These are phyloP conservation scores for Debaryomyces tyrocola DNA, from an alignment of 805 yeast species.

Conservation along the genomic window DNA sequence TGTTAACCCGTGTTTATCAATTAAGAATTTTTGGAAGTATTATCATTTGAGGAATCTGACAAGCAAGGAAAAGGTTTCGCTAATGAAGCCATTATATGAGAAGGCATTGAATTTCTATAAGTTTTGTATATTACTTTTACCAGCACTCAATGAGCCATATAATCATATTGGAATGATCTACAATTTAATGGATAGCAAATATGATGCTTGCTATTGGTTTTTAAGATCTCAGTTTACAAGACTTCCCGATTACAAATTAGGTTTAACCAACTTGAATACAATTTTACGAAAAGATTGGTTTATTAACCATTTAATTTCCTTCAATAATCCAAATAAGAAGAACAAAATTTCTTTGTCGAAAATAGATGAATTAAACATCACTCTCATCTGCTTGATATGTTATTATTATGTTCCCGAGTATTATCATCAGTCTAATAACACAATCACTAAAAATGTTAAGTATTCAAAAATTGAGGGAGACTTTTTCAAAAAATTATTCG, in stretches of 20 bases:
- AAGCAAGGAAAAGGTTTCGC: slow-evolving; percentile 33
- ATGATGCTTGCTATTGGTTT: slow-evolving; percentile 51
- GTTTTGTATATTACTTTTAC: slow-evolving; percentile 55
- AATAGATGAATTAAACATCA: slow-evolving; percentile 15
- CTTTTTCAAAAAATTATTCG: slow-evolving; percentile 19
- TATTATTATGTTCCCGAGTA: slow-evolving; percentile 43
- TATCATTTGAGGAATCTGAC: slow-evolving; percentile 25
- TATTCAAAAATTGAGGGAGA: slow-evolving; percentile 22
- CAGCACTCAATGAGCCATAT: slow-evolving; percentile 68
- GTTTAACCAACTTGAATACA: slow-evolving; percentile 45
- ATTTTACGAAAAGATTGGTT: slow-evolving; percentile 37
- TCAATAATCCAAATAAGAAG: slow-evolving; percentile 10
- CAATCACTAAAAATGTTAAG: slow-evolving; percentile 19
- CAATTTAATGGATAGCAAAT: slow-evolving; percentile 44
- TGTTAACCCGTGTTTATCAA: slow-evolving; percentile 33
- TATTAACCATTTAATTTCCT: slow-evolving; percentile 16
- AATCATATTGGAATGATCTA: slow-evolving; percentile 55
- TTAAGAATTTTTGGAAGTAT: slow-evolving; percentile 26
- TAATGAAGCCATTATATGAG: slow-evolving; percentile 24
- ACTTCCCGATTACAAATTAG: slow-evolving; percentile 45
- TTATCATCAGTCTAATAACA: slow-evolving; percentile 20
- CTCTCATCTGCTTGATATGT: slow-evolving; percentile 39
- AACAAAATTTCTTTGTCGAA: slow-evolving; percentile 10
- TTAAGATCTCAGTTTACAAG: slow-evolving; percentile 58
- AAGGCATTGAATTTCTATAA: slow-evolving; percentile 40